These are phyloP conservation scores for Dichotomocladium elegans DNA, from an alignment of 371 early-diverging fungal genomes.

Conservation along the genomic window DNA sequence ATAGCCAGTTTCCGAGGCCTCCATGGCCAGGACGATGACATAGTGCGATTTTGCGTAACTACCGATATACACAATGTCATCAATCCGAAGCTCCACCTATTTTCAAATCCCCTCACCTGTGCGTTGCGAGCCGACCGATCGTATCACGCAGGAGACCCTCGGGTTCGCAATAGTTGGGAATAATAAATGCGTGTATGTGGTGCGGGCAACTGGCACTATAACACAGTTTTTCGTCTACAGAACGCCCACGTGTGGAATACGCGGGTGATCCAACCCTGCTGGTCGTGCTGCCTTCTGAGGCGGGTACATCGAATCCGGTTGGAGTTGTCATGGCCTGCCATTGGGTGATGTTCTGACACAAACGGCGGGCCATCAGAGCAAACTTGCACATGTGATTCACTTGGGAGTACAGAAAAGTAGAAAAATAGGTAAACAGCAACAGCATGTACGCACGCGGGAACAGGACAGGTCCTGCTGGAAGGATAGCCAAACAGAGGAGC, in stretches of 20 bases:
- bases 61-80: neutral
- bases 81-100: too few species aligned
- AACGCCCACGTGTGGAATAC: slow-evolving; percentile 19
- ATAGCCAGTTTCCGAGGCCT: slow-evolving; percentile 58
- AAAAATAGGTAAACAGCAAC: slow-evolving; percentile 33
- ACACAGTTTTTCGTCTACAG: slow-evolving; percentile 21
- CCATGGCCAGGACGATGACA: slow-evolving; percentile 75
- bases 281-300: slow-evolving; percentile 3
- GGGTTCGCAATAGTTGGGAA: slow-evolving; percentile 63
- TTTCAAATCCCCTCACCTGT: too few species aligned
- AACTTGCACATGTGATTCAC: slow-evolving; percentile 43
- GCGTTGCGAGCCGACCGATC: slow-evolving; percentile 34
- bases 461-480: slow-evolving; percentile 40
- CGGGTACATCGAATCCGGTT: neutral
- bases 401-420: slow-evolving; percentile 36
- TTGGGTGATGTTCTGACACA: slow-evolving; percentile 24
- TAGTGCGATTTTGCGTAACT: slow-evolving; percentile 43
- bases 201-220: too few species aligned
- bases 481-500: slow-evolving; percentile 25
- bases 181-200: slow-evolving; percentile 52
- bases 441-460: slow-evolving; percentile 35
- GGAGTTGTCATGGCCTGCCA: slow-evolving; percentile 18
- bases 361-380: slow-evolving; percentile 30
- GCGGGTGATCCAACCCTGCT: slow-evolving; percentile 12
- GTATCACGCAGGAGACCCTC: slow-evolving; percentile 42